A percentile compares a stretch with the other conserved stretches of the same genome.
phyloP scores from a whole-genome alignment of 768 basidiomycete species.

The Albatrellus ellisii region DNA sequence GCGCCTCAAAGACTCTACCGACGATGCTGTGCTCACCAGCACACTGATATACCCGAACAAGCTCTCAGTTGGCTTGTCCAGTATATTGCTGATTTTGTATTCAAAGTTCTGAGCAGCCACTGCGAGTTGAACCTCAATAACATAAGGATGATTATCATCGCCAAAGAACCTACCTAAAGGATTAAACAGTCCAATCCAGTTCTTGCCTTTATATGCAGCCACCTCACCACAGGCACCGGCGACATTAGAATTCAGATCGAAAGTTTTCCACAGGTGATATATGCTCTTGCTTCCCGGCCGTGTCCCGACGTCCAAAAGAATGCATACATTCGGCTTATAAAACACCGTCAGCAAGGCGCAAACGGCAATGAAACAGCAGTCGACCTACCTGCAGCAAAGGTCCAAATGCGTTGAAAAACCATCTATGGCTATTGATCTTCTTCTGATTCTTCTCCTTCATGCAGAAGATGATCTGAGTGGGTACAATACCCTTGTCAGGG shows the following conservation, averaged over 20 bases:
- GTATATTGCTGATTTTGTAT: constrained; percentile 84
- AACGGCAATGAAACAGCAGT: background rate
- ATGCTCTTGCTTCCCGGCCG: constrained; percentile 79
- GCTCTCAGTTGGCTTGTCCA: constrained; percentile 82
- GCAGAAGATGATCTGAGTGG: constrained; percentile 88
- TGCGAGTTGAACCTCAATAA: constrained; percentile 16
- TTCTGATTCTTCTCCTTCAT: constrained; percentile 92
- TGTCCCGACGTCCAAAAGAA: constrained; percentile 90
- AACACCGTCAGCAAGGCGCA: background rate
- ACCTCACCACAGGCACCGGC: constrained; percentile 98
- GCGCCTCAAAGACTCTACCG: background rate
- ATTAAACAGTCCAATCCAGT: constrained; percentile 71
- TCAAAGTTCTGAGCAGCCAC: constrained; percentile 95
- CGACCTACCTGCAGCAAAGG: constrained; percentile 59
- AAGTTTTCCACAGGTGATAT: constrained; percentile 93
- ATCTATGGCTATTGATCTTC: constrained; percentile 94
- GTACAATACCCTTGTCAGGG: constrained; percentile 87
- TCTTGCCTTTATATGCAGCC: constrained; percentile 82
- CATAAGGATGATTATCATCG: too few species aligned
- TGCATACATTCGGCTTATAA: constrained; percentile 77
- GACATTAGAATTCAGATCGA: constrained; percentile 84
- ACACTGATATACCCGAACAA: constrained; percentile 97
- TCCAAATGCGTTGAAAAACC: constrained; percentile 95
- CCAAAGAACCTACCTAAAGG: constrained; percentile 46
- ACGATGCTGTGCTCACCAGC: constrained; percentile 34